Evolutionary conservation across 176 grass and related monocot species (phyloP).

Genomic region (Chrysopogon serrulatus): DNA sequence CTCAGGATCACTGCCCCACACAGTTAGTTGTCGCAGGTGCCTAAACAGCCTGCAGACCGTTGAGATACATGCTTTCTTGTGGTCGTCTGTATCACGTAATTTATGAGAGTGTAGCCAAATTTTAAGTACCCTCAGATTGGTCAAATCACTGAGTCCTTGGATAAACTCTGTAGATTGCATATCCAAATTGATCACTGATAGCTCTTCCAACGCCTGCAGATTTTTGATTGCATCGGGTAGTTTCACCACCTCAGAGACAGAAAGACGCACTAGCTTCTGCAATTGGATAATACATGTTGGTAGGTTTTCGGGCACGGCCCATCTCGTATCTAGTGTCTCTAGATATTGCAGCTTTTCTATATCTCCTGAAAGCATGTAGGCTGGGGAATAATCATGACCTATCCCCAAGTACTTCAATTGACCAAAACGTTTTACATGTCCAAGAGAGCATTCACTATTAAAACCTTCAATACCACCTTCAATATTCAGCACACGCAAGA

Average conservation of each 20-base stretch:
- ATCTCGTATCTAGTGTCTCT: neutral
- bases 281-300: neutral
- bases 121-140: neutral
- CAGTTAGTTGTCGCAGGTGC: neutral
- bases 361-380: neutral
- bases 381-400: no score
- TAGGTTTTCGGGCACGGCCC: neutral
- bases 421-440: neutral
- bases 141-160: neutral
- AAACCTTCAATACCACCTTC: neutral
- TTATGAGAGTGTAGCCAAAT: no score
- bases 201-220: neutral
- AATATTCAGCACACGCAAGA: neutral
- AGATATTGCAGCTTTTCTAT: neutral
- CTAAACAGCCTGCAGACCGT: no score
- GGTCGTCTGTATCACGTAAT: no score
- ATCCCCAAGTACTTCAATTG: neutral
- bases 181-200: neutral
- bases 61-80: no score
- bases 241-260: neutral
- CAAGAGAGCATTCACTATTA: neutral
- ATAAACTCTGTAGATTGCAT: neutral
- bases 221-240: neutral
- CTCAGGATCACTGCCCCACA: fast-evolving
- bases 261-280: neutral